These are phyloP conservation scores for Penicillium sp. DNA, from an alignment of 2,329 filamentous ascomycete species.

Conservation along the genomic window DNA sequence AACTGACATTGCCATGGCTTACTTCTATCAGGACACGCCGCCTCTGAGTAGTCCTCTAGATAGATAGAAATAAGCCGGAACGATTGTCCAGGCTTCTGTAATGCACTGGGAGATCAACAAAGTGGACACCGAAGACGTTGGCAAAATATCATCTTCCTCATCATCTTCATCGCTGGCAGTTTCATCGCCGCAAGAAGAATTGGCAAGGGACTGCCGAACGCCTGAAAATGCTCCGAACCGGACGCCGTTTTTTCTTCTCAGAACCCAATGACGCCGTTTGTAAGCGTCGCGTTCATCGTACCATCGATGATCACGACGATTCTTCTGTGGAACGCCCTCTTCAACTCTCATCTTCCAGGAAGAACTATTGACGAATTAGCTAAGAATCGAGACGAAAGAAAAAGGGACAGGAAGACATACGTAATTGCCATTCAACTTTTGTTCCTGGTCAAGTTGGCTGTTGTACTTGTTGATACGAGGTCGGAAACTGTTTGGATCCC, in stretches of 20 bases:
- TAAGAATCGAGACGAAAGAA: neutral
- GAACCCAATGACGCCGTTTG: constrained; percentile 30
- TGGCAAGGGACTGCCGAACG: constrained; percentile 37
- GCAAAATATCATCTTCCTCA: constrained; percentile 56
- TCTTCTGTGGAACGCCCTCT: constrained; percentile 55
- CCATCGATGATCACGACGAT: constrained; percentile 35
- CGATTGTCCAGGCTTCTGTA: neutral
- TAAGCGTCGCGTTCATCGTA: constrained; percentile 34
- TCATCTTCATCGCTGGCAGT: constrained; percentile 59
- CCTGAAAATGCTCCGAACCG: constrained; percentile 38
- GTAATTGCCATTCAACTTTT: constrained; percentile 91
- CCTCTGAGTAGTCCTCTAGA: neutral
- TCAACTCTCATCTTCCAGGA: constrained; percentile 82
- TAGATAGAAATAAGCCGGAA: neutral
- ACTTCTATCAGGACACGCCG: neutral
- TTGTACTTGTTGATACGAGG: constrained; percentile 98
- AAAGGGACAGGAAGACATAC: constrained; percentile 49
- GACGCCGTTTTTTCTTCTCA: constrained; percentile 29
- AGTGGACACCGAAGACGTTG: constrained; percentile 32
- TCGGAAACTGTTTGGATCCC: constrained; percentile 91
- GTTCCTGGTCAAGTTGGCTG: constrained; percentile 95
- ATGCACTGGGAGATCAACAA: neutral
- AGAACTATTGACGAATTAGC: constrained; percentile 61
- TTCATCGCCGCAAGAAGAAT: constrained; percentile 43
- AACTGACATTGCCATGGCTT: neutral